Base-by-base conservation (phyloP, 148 eudicot genomes). In the Fallopia convolvulus region DNA sequence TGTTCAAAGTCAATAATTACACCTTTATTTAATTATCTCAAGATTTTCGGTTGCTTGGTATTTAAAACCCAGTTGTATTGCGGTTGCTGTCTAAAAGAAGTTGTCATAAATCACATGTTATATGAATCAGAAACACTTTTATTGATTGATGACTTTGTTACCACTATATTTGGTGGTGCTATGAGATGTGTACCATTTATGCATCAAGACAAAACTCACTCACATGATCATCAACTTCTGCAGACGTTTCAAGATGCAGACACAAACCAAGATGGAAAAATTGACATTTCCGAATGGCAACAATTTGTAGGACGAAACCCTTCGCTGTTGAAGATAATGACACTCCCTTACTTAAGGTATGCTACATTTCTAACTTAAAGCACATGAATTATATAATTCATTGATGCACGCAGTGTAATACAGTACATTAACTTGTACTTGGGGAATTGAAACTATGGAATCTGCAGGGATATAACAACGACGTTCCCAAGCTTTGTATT, bases 221-320 rank as follows among this genome's bases (percentile, higher is more conserved):
- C 72, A 4, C 18, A 65, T 36, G 44, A 32, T 15, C 14, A 39
- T 32, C 47, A 6, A 6, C 66, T 49, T 77, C 49, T 39, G 15
- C 90, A 95, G 99, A 95, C 99, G 55, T 95, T 95, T 79, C 77
- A 72, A 80, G 99, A 95, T 63, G 94, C 97, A 14, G 99, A 95
- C 80, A 82, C 79, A 75, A 84, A 92, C 81, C 88, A 82, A 79
- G 99, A 95, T 68, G 97, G 94, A 26, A 95, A 88, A 81, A 95
- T 95, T 13, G 97, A 90, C 77, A 87, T 81, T 85, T 61, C 89
- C 1, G 99, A 95, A 50, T 95, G 99, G 99, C 97, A 83, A 48
- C 85, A 86, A 77, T 92, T 87, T 77, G 99, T 95, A 56, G 75
- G 86, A 1, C 83, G 79, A 81, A 95, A 95, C 76, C 97, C 99